Evolutionary conservation across 495 filamentous ascomycete species (phyloP).

Genomic region (Alectoria sarmentosa): DNA sequence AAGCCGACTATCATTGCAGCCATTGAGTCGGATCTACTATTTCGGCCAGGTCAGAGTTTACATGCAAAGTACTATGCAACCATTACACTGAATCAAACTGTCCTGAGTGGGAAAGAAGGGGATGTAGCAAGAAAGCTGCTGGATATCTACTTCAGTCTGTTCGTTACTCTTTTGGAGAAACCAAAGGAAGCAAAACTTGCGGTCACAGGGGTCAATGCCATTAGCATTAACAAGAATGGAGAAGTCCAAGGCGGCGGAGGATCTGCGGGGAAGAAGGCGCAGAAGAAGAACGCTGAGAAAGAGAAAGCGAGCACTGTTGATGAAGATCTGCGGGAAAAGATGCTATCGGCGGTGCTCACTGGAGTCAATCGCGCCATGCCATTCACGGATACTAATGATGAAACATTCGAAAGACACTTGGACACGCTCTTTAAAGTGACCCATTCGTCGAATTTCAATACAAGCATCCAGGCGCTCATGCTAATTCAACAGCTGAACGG

Average conservation of each 20-base stretch:
- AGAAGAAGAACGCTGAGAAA: slow-evolving; percentile 41
- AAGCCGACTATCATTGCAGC: slow-evolving; percentile 75
- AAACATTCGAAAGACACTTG: slow-evolving; percentile 75
- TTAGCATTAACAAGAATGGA: slow-evolving; percentile 37
- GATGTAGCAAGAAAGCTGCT: slow-evolving; percentile 73
- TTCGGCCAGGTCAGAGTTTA: slow-evolving; percentile 74
- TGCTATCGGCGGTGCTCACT: slow-evolving; percentile 82
- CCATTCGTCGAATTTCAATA: slow-evolving; percentile 98
- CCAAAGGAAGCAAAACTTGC: slow-evolving; percentile 33
- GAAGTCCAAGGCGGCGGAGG: slow-evolving; percentile 46
- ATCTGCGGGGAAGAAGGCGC: slow-evolving; percentile 41
- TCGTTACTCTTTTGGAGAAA: slow-evolving; percentile 67
- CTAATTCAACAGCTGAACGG: slow-evolving; percentile 87
- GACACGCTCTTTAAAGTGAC: slow-evolving; percentile 92
- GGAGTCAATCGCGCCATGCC: slow-evolving; percentile 95
- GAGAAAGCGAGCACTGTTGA: slow-evolving; percentile 49
- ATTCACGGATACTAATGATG: slow-evolving; percentile 74
- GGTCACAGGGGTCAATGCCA: slow-evolving; percentile 24
- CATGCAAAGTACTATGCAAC: slow-evolving; percentile 93
- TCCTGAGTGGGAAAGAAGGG: slow-evolving; percentile 75
- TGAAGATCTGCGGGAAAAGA: slow-evolving; percentile 75
- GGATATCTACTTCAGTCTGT: slow-evolving; percentile 83
- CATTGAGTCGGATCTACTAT: slow-evolving; percentile 80
- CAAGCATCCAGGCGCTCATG: slow-evolving; percentile 91
- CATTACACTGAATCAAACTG: slow-evolving; percentile 94